Base-by-base conservation (phyloP, 169 alveolate genomes). In the Neospora caninum region DNA sequence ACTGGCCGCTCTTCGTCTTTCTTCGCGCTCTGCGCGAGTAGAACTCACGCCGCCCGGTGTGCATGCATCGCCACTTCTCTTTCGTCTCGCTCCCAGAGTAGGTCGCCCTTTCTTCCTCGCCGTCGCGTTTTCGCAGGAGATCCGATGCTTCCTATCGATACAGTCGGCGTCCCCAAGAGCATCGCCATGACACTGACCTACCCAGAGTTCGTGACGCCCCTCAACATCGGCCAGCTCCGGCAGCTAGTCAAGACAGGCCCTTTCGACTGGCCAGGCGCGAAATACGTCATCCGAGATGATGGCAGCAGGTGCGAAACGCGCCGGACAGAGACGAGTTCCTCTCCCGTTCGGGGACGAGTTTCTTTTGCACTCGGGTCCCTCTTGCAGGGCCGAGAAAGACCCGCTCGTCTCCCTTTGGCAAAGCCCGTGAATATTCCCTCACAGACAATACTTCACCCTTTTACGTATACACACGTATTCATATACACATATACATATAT, bases 151-250 rank as follows among this genome's bases (percentile, higher is more conserved):
- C 97, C 98, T 69, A 98, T 99, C 34, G 99, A 98, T 95, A 93
- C 88, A 25, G 98, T 99, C 42, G 99, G 99, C 49, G 99, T 99
- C 67, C 99, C 99, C 36, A 97, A 99, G 97, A 97, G 99, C 22
- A 99, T 99, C 41, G 99, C 99, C 36, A 98, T 98, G 99, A 99
- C 99, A 84, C 97, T 99, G 93, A 99, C 99, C 80, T 98, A 98
- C 94, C 99, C 99, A 42, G 99, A 99, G 97, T 98, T 98, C 0
- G 99, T 99, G 38, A 99, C 99, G 42, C 99, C 99, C 38, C 97
- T 97, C 84, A 99, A 99, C 98, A 97, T 97, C 67, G 99, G 98
- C 88, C 96, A 97, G 93, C 94, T 99, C 89, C 97, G 98, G 80
- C 67, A 92, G 39, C 96, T 98, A 91, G 99, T 99, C 22, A 95